phyloP scores from a whole-genome alignment of 352 stramenopile species.

The Pythium diclinum region DNA sequence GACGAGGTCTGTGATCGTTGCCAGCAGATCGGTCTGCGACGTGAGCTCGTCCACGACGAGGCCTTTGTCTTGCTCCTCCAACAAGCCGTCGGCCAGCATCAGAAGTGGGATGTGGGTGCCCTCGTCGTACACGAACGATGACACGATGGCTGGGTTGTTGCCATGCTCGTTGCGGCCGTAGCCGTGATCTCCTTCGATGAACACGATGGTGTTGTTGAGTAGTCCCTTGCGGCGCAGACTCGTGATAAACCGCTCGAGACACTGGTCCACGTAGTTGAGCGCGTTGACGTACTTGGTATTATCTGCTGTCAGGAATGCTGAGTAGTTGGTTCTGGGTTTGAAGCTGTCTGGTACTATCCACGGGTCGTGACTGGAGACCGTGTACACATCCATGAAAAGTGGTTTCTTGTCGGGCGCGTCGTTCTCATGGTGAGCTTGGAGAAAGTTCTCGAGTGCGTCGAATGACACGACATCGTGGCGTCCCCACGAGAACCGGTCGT shows the following conservation, averaged over 20 bases:
- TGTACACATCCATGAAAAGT: slow-evolving; percentile 22
- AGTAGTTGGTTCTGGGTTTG: slow-evolving; percentile 15
- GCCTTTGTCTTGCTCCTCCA: slow-evolving; percentile 13
- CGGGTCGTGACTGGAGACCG: slow-evolving; percentile 18
- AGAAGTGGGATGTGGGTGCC: slow-evolving; percentile 15
- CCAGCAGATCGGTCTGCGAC: slow-evolving; percentile 12
- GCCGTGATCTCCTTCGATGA: slow-evolving; percentile 23
- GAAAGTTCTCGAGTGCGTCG: not conserved
- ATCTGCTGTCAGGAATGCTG: slow-evolving; percentile 4
- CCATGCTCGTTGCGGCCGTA: slow-evolving; percentile 18
- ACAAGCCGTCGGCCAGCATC: slow-evolving; percentile 12
- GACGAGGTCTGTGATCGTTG: slow-evolving; percentile 17
- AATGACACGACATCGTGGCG: slow-evolving; percentile 17
- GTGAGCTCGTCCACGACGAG: slow-evolving; percentile 14
- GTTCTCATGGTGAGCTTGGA: not conserved
- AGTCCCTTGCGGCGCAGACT: slow-evolving; percentile 9
- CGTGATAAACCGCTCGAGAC: slow-evolving; percentile 11
- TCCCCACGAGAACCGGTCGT: slow-evolving; percentile 17
- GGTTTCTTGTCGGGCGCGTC: not conserved
- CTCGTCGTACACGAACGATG: slow-evolving; percentile 15
- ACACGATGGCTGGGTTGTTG: slow-evolving; percentile 18
- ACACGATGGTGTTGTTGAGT: slow-evolving; percentile 22
- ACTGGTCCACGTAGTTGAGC: slow-evolving; percentile 19
- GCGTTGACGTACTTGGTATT: slow-evolving; percentile 19
- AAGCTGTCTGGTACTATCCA: slow-evolving; percentile 1